phyloP scores from a whole-genome alignment of 2,329 filamentous ascomycete genomes.

The Blastomyces emzantsi region DNA sequence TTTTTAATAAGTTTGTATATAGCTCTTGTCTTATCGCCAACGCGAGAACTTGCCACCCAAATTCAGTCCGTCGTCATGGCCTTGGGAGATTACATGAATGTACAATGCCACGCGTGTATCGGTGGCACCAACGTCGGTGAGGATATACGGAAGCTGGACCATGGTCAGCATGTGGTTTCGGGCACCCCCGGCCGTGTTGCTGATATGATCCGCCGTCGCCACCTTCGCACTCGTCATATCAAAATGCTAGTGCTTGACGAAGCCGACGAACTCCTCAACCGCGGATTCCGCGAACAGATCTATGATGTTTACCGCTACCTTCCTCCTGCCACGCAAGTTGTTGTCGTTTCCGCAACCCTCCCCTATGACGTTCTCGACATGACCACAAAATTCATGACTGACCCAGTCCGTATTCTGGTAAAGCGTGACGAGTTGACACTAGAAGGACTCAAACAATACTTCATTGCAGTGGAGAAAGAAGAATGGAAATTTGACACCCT shows the following conservation, averaged over 20 bases:
- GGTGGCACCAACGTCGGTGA: conserved; percentile 96
- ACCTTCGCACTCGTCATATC: conserved; percentile 63
- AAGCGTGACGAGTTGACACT: conserved; percentile 98
- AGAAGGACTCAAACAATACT: conserved; percentile 97
- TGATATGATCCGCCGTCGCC: conserved; percentile 70
- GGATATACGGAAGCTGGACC: conserved; percentile 94
- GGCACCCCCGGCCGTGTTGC: conserved; percentile 93
- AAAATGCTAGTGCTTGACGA: conserved; percentile 72
- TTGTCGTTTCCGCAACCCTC: conserved; percentile 91
- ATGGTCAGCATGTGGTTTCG: conserved; percentile 95
- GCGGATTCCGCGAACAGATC: conserved; percentile 96
- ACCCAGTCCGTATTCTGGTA: conserved; percentile 90
- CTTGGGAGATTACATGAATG: conserved; percentile 99
- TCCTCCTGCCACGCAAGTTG: conserved; percentile 94
- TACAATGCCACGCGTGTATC: conserved; percentile 97
- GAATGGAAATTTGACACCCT: conserved; percentile 99
- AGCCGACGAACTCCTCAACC: conserved; percentile 73
- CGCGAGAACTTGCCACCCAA: conserved; percentile 92
- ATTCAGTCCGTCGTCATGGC: conserved; percentile 99
- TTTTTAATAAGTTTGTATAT: conserved; percentile 3
- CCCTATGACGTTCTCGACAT: conserved; percentile 98
- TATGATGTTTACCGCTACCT: conserved; percentile 98
- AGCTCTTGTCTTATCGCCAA: conserved; percentile 90
- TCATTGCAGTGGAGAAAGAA: conserved; percentile 98
- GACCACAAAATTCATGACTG: conserved; percentile 99